Evolutionary conservation across 139 green algal species (phyloP).

Genomic region (Chlorella ohadii): DNA sequence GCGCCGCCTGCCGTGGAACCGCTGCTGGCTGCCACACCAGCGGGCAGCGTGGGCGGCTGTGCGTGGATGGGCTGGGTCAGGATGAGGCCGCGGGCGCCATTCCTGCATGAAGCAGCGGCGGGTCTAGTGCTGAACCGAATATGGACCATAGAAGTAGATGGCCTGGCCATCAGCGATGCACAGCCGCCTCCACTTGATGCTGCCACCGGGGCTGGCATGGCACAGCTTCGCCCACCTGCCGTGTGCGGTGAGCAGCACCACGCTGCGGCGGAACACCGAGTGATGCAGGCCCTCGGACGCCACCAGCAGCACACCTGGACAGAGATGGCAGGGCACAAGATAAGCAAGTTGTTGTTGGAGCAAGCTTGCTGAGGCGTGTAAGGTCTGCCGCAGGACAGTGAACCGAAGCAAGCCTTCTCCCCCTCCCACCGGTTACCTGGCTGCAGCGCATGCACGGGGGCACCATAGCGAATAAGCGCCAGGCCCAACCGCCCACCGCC

Average conservation of each 20-base stretch:
- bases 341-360: no score
- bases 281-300: constrained; percentile 41
- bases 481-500: constrained; percentile 40
- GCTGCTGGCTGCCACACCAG: not conserved
- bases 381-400: no score
- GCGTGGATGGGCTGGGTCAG: constrained; percentile 46
- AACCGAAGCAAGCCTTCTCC: no score
- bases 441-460: constrained; percentile 15
- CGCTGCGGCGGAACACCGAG: constrained; percentile 45
- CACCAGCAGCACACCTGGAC: constrained; percentile 49
- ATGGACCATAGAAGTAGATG: no score
- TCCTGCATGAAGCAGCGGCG: not conserved
- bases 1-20: not conserved
- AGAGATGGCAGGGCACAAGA: no score
- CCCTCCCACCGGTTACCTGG: no score
- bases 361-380: no score
- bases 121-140: no score
- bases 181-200: no score
- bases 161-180: no score
- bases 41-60: not conserved
- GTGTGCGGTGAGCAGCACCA: constrained; percentile 52
- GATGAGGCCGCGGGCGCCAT: constrained; percentile 45
- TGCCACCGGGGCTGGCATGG: no score
- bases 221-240: not conserved
- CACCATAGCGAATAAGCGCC: constrained; percentile 45